Conservation (phyloP, 2,329 filamentous ascomycete species). For the Colletotrichum godetiae region DNA sequence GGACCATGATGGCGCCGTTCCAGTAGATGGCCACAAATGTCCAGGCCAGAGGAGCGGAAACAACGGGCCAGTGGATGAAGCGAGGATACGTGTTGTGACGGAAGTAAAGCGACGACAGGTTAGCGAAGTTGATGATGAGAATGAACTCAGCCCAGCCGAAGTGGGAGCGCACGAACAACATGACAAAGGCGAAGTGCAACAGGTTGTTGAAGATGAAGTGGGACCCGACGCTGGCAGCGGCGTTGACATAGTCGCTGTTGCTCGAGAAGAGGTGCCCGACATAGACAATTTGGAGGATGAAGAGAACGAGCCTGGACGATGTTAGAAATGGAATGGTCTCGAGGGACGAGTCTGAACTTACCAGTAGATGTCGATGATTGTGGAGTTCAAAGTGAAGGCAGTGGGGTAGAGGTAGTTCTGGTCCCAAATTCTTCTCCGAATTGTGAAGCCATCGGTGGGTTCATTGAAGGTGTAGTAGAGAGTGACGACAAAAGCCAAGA, state of each 20-base stretch:
- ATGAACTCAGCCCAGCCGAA: conserved; percentile 83
- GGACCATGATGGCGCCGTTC: conserved; percentile 87
- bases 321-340: neutral
- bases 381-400: conserved; percentile 79
- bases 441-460: conserved; percentile 70
- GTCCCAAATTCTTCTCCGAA: conserved; percentile 77
- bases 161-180: conserved; percentile 82
- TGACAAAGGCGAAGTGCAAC: conserved; percentile 82
- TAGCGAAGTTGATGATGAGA: conserved; percentile 83
- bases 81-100: conserved; percentile 77
- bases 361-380: conserved; percentile 81
- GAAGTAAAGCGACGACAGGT: conserved; percentile 83
- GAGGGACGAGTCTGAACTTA: conserved; percentile 46
- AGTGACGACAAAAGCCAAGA: conserved; percentile 76
- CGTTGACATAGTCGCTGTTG: conserved; percentile 70
- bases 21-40: conserved; percentile 89
- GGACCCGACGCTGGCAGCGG: conserved; percentile 80
- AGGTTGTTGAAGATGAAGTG: conserved; percentile 92
- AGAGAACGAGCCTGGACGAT: conserved; percentile 72
- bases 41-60: conserved; percentile 85
- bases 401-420: conserved; percentile 76
- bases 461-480: conserved; percentile 78
- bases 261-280: conserved; percentile 80
- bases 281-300: conserved; percentile 81
- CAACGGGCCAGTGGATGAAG: conserved; percentile 80